These are phyloP conservation scores for Pseudozyma pruni DNA, from an alignment of 1,284 basidiomycete genomes.

Conservation along the genomic window DNA sequence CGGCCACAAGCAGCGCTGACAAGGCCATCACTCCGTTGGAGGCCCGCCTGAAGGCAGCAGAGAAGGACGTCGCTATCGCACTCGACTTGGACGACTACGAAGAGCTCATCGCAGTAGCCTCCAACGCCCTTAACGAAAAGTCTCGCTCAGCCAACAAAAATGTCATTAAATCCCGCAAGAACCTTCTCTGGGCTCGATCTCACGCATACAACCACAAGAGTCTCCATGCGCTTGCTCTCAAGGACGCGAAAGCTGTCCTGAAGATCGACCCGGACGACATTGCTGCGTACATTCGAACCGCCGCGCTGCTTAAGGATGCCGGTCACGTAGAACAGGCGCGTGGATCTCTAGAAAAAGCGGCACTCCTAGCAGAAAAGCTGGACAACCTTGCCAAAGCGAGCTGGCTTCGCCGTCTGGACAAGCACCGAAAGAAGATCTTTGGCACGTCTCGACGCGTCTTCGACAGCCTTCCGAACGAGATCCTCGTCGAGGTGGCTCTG, in stretches of 20 bases:
- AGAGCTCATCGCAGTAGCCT: slow-evolving; percentile 18
- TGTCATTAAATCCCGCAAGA: slow-evolving; percentile 33
- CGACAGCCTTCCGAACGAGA: slow-evolving; percentile 16
- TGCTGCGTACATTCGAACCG: slow-evolving; percentile 24
- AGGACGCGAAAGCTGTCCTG: slow-evolving; percentile 31
- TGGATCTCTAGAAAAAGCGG: slow-evolving; percentile 21
- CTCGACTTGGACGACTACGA: slow-evolving; percentile 15
- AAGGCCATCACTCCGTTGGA: too few species aligned
- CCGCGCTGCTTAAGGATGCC: slow-evolving; percentile 13
- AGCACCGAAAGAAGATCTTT: slow-evolving; percentile 13
- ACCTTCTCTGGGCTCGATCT: slow-evolving; percentile 35
- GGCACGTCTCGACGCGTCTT: neutral
- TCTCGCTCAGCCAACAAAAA: slow-evolving; percentile 4
- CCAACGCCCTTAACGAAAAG: slow-evolving; percentile 9
- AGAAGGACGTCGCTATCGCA: slow-evolving; percentile 14
- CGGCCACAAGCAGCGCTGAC: too few species aligned
- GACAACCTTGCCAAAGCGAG: slow-evolving; percentile 1
- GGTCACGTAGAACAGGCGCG: slow-evolving; percentile 12
- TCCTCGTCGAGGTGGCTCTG: slow-evolving; percentile 14
- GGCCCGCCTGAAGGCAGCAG: slow-evolving; percentile 10
- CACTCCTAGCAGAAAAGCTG: neutral
- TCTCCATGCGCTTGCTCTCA: slow-evolving; percentile 15
- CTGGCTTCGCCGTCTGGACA: slow-evolving; percentile 16
- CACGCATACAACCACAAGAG: slow-evolving; percentile 17
- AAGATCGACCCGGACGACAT: slow-evolving; percentile 33